Evolutionary conservation across 73 alveolate species (phyloP).

Genomic region (Symbiodinium pilosum): DNA sequence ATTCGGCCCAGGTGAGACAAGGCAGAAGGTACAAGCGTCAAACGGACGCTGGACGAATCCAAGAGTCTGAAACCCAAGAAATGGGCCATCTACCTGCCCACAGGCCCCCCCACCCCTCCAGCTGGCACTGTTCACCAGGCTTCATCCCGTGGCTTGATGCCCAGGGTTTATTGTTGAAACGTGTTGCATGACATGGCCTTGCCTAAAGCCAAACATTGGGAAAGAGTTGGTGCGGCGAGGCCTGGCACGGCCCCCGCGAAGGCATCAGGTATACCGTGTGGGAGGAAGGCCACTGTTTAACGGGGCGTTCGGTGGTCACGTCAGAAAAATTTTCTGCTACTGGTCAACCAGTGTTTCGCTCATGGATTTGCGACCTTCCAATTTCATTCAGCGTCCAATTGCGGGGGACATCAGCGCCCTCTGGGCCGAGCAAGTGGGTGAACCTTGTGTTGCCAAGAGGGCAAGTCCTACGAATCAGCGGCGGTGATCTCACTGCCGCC

Average conservation of each 20-base stretch:
- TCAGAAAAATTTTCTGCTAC: neutral
- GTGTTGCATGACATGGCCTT: too few relatives aligned
- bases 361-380: neutral
- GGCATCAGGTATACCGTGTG: neutral
- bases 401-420: neutral
- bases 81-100: too few relatives aligned
- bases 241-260: neutral
- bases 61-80: too few relatives aligned
- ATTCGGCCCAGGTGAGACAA: too few relatives aligned
- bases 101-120: too few relatives aligned
- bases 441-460: slow-evolving; percentile 11
- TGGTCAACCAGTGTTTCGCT: slow-evolving; percentile 7
- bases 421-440: slow-evolving; percentile 1
- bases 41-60: too few relatives aligned
- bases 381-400: too few relatives aligned
- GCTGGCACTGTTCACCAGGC: too few relatives aligned
- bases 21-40: too few relatives aligned
- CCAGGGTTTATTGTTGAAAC: too few relatives aligned
- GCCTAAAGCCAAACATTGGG: neutral
- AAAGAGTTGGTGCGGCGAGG: neutral
- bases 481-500: slow-evolving; percentile 36
- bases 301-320: slow-evolving; percentile 19
- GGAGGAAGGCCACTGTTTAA: neutral
- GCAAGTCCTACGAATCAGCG: neutral
- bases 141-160: too few relatives aligned